A percentile compares a stretch with the other conserved stretches of the same genome.
phyloP scores from a whole-genome alignment of 2,329 filamentous ascomycete species.

The Trichoderma harzianum region DNA sequence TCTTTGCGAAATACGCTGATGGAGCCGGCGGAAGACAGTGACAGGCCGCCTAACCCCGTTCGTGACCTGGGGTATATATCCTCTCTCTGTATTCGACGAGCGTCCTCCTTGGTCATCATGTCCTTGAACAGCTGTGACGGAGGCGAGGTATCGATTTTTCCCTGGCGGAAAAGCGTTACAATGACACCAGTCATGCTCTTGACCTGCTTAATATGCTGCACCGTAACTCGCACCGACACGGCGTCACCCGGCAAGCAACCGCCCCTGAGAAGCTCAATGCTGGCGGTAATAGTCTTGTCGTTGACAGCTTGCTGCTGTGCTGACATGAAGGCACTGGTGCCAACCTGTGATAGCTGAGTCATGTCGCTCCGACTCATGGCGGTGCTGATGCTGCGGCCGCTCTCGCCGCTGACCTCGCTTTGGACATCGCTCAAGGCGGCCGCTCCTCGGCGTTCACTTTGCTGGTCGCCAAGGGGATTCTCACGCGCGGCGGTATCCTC shows the following conservation, averaged over 20 bases:
- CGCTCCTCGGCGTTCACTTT: constrained; percentile 33
- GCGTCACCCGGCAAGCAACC: constrained; percentile 84
- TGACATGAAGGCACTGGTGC: constrained; percentile 28
- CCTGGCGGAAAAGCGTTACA: constrained; percentile 86
- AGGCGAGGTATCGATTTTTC: constrained; percentile 77
- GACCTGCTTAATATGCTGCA: constrained; percentile 85
- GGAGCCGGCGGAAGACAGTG: constrained; percentile 79
- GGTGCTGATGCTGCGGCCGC: constrained; percentile 63
- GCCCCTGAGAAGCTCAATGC: constrained; percentile 74
- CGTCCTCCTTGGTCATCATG: constrained; percentile 57
- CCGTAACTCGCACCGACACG: constrained; percentile 72
- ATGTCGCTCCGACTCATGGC: constrained; percentile 53
- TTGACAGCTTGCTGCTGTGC: constrained; percentile 46
- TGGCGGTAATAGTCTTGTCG: constrained; percentile 80
- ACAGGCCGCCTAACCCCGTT: constrained; percentile 81
- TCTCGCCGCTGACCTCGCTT: constrained; percentile 70
- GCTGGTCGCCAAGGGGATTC: constrained; percentile 38
- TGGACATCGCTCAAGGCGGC: constrained; percentile 52
- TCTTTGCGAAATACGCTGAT: constrained; percentile 96
- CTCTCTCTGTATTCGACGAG: constrained; percentile 68
- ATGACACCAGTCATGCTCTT: constrained; percentile 92
- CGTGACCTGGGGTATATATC: constrained; percentile 85
- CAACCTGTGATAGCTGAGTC: constrained; percentile 33
- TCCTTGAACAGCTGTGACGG: constrained; percentile 48
- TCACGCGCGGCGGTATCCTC: constrained; percentile 24